These are phyloP conservation scores for Mrakia blollopis DNA, from an alignment of 768 basidiomycete species.

Conservation along the genomic window DNA sequence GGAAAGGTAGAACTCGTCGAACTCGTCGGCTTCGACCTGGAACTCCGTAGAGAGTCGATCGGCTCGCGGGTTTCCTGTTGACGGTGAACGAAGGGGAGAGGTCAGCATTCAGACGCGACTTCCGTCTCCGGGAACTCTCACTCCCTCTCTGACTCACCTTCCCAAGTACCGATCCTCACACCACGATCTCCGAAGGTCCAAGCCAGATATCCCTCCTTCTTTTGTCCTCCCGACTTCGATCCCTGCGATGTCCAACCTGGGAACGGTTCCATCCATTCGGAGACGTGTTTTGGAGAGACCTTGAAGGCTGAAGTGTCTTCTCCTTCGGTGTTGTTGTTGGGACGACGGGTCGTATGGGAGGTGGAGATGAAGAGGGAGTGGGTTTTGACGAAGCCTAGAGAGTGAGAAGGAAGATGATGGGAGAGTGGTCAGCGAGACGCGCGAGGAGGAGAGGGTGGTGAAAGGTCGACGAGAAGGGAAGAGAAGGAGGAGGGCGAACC, in stretches of 20 bases:
- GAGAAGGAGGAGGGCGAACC: neutral
- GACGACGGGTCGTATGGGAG: neutral
- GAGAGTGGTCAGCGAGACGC: neutral
- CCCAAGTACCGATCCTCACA: slow-evolving; percentile 13
- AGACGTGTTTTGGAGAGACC: neutral
- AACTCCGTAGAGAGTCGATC: slow-evolving; percentile 58
- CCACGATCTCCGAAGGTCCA: slow-evolving; percentile 3
- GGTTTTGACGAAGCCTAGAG: slow-evolving; percentile 15
- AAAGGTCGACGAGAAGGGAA: neutral
- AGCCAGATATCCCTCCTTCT: slow-evolving; percentile 2
- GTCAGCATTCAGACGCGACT: neutral
- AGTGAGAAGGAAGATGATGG: neutral
- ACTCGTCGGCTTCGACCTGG: slow-evolving; percentile 70
- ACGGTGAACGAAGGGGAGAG: neutral
- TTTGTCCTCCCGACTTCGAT: neutral
- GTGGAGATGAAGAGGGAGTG: slow-evolving; percentile 12
- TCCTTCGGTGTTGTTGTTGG: neutral
- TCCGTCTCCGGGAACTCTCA: neutral
- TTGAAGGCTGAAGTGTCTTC: neutral
- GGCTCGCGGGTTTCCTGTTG: neutral
- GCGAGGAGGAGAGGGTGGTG: neutral
- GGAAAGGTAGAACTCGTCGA: slow-evolving; percentile 67
- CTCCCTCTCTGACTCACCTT: neutral
- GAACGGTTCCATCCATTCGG: slow-evolving; percentile 17
- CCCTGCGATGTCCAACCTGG: neutral